Evolutionary conservation across 2,329 filamentous ascomycete species (phyloP).

Genomic region (Neocucurbitaria cava): DNA sequence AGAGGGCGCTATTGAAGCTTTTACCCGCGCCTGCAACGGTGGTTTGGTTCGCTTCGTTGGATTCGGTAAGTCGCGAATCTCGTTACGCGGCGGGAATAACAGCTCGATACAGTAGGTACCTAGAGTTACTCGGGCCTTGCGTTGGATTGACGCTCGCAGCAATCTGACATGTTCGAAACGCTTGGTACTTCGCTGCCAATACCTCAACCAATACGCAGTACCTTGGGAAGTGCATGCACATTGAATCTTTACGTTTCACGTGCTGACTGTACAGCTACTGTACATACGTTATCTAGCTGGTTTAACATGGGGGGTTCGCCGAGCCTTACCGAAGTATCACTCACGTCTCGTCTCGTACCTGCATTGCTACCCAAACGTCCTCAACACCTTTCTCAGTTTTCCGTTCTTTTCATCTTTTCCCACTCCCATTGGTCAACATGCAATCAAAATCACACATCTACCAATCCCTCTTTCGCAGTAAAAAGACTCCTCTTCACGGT

Average conservation of each 20-base stretch:
- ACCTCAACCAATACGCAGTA: no score
- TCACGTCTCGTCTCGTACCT: not conserved
- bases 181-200: no score
- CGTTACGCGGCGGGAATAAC: no score
- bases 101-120: no score
- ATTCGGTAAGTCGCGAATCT: not conserved
- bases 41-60: no score
- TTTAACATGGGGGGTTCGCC: not conserved
- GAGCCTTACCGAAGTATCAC: not conserved
- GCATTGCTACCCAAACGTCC: conserved; percentile 1
- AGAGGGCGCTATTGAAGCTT: not conserved
- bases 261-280: not conserved
- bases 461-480: not conserved
- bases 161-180: no score
- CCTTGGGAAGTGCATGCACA: no score
- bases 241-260: not conserved
- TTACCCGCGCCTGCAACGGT: not conserved
- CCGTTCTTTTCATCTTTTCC: not conserved
- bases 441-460: not conserved
- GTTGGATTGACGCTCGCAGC: no score
- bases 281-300: no score
- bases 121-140: no score
- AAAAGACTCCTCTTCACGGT: not conserved
- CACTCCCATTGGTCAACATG: not conserved
- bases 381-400: not conserved